A percentile compares a stretch with the other conserved stretches of the same genome.
Evolutionary conservation across 768 basidiomycete genomes (phyloP).

Genomic region (Botryobasidium botryosum): DNA sequence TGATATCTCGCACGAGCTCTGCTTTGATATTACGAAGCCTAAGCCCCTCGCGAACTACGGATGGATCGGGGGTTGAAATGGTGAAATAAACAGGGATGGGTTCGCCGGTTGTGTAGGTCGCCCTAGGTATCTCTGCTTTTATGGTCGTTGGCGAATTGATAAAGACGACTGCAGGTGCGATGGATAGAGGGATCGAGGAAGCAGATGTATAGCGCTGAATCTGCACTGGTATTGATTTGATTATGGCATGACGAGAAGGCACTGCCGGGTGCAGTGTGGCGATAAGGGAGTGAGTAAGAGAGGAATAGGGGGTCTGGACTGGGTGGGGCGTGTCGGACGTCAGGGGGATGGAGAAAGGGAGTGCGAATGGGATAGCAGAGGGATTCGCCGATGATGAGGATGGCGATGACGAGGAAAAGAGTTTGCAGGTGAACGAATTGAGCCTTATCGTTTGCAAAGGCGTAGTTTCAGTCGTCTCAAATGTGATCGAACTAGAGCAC

Average conservation of each 20-base stretch:
- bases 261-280: constrained; percentile 40
- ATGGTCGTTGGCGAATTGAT: constrained; percentile 49
- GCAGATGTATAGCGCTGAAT: constrained; percentile 52
- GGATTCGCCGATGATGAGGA: constrained; percentile 15
- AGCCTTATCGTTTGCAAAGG: constrained; percentile 50
- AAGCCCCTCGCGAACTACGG: constrained; percentile 51
- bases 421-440: constrained; percentile 43
- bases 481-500: constrained; percentile 8
- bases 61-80: constrained; percentile 53
- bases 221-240: constrained; percentile 47
- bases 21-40: constrained; percentile 64
- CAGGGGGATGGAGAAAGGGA: constrained; percentile 72
- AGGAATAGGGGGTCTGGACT: constrained; percentile 56
- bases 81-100: constrained; percentile 65
- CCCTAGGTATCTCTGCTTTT: constrained; percentile 53
- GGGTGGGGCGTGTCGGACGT: constrained; percentile 69
- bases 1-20: constrained; percentile 46
- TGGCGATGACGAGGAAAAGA: constrained; percentile 39
- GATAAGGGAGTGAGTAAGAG: constrained; percentile 49
- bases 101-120: constrained; percentile 54
- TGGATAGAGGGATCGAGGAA: constrained; percentile 36
- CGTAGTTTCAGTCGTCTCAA: constrained; percentile 32
- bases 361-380: constrained; percentile 29
- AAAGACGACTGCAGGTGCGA: constrained; percentile 40
- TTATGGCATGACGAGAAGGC: constrained; percentile 23